Evolutionary conservation across 495 filamentous ascomycete genomes (phyloP).

Genomic region (Cenococcum geophilum): DNA sequence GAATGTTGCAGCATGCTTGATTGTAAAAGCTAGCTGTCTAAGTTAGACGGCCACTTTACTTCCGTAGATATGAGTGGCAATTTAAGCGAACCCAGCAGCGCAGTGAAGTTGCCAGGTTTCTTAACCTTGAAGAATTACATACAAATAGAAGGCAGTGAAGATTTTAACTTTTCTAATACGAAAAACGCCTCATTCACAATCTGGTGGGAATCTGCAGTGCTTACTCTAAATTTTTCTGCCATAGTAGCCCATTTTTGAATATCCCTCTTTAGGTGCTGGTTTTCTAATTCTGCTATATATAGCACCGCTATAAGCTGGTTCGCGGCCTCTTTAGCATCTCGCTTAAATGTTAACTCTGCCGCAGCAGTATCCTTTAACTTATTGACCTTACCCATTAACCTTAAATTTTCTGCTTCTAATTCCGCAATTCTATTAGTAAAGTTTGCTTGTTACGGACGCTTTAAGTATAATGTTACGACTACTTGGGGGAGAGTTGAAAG

Average conservation of each 20-base stretch:
- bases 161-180: conserved; percentile 2
- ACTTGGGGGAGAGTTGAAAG: no score
- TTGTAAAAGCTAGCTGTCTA: no score
- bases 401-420: conserved; percentile 2
- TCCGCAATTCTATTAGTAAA: neutral
- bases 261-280: conserved; percentile 3
- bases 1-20: no score
- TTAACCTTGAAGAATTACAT: conserved; percentile 1
- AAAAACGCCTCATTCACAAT: conserved; percentile 2
- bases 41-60: neutral
- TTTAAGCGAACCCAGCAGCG: neutral
- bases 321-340: neutral
- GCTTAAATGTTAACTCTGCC: neutral
- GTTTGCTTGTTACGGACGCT: no score
- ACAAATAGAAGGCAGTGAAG: conserved; percentile 3
- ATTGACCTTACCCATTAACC: conserved; percentile 1
- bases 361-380: neutral
- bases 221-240: neutral
- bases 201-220: neutral
- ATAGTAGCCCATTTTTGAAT: conserved; percentile 2
- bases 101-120: neutral
- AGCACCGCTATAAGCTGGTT: neutral
- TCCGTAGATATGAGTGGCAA: neutral
- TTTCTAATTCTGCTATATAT: neutral
- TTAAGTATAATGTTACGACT: no score